Evolutionary conservation across 1,139 yeast genomes (phyloP), one percentile per base, ranked within the genome.

Genomic region (Yamadazyma siamensis): DNA sequence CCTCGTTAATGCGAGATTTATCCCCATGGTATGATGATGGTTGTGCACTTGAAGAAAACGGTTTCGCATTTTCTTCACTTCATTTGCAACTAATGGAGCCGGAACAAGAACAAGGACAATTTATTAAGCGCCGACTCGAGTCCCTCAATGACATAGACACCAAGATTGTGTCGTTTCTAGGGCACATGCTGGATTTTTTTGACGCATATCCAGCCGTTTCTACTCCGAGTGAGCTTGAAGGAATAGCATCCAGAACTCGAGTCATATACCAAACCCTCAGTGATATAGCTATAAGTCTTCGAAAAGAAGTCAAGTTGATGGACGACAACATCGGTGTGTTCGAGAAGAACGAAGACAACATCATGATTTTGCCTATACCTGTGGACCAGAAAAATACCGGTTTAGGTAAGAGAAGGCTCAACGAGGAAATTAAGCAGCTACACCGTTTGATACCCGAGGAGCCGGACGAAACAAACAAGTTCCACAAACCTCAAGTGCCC

Each of bases 1-100:
- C 32, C 95, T 60, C 1, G 71, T 46, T n/a, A 89, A 67, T 1
- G 94, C 95, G 17, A 89, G 49, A 38, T 66, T 69, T 27, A 68
- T 68, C 11, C 67, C 65, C 70, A 64, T 65, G 17, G n/a, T n/a
- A n/a, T n/a, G n/a, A n/a, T n/a, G n/a, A n/a, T n/a, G n/a, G n/a
- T n/a, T n/a, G 18, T 19, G n/a, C 6, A 27, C 18, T 23, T 22
- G 20, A 20, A 30, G 21, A 18, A 8, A 22, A 21, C 10, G 20
- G 20, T 8, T 18, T 18, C 20, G 7, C 20, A 18, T 18, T 18
- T 18, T 18, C 28, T 28, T 23, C 17, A 27, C 31, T 22, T 14
- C 12, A 15, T 14, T 13, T 21, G n/a, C n/a, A n/a, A n/a, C n/a
- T n/a, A n/a, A n/a, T n/a, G n/a, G 20, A 10, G 9, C 20, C 7